Base-by-base conservation (phyloP, 176 grass and related monocot genomes). In the Puccinellia tenuiflora region DNA sequence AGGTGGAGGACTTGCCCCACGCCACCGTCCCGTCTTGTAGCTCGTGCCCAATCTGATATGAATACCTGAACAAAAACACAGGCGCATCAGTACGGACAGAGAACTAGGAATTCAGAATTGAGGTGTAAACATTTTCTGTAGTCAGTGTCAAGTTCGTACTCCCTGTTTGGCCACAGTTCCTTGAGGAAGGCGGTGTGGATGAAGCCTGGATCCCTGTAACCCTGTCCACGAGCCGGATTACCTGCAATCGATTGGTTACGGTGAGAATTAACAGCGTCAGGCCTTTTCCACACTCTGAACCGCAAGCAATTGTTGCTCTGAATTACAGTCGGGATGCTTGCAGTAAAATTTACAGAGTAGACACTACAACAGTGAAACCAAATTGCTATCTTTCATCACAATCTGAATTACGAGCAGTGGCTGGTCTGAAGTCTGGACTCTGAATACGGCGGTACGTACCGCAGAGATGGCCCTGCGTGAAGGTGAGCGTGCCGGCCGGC, bases 141-240 rank as follows among this genome's bases (percentile, higher is more conserved):
- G 29, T 65, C 18, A 40, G 9, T 68, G 1, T 40, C 0, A 46
- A n/a, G 79, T 55, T 37, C 57, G 1, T 97, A 97, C 92, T 90
- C 77, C 63, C 86, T 80, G 85, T 97, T 94, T 47, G 94, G 94
- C 92, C 94, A 97, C 9, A 97, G 24, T 22, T 97, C 88, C 83
- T 92, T 90, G 42, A 97, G 75, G 77, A 94, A 90, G 35, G 90
- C 93, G 30, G 90, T 97, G 80, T 97, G 94, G 80, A 97, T 87
- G 76, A 92, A 97, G 4, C 92, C 92, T 0, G 94, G 94, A 82
- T 97, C 83, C 85, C 92, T 97, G 89, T 92, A 97, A 2, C 92
- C 92, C 74, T 88, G 90, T 6, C 83, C 91, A 16, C 88, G 86
- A 43, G 94, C 94, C 12, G 92, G 92, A 25, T 91, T 69, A 70